phyloP scores from a whole-genome alignment of 352 stramenopile species.

The Phytophthora agathidicida region DNA sequence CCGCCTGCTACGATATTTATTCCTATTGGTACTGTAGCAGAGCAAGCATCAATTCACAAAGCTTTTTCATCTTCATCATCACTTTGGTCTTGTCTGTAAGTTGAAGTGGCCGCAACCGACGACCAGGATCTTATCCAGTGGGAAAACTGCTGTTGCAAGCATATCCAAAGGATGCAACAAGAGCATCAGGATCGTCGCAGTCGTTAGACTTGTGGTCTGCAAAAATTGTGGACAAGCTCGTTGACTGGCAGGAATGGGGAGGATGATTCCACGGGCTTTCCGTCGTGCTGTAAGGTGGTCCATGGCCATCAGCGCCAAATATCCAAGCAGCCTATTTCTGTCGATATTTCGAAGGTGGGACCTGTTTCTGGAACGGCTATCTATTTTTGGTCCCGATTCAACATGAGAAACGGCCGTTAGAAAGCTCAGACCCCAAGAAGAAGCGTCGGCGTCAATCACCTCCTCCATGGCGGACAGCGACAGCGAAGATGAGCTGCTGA shows the following conservation, averaged over 20 bases:
- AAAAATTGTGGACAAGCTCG: too few relatives aligned
- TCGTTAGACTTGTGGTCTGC: constrained; percentile 2
- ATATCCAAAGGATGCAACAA: too few relatives aligned
- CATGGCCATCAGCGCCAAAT: constrained; percentile 10
- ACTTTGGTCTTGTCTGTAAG: not conserved
- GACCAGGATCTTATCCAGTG: constrained; percentile 1
- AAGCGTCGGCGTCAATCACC: constrained; percentile 15
- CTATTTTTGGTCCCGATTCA: constrained; percentile 23
- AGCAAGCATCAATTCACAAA: constrained; percentile 18
- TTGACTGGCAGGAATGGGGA: too few relatives aligned
- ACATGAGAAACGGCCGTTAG: constrained; percentile 29
- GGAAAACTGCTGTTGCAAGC: not conserved
- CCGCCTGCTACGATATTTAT: constrained; percentile 29
- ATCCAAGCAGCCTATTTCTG: constrained; percentile 1
- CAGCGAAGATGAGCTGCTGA: constrained; percentile 91
- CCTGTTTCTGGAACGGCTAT: constrained; percentile 23
- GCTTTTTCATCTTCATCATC: constrained; percentile 1
- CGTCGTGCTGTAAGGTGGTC: too few relatives aligned
- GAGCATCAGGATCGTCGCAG: constrained; percentile 1
- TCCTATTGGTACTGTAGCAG: constrained; percentile 18
- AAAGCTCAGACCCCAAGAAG: constrained; percentile 25
- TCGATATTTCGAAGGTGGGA: not conserved
- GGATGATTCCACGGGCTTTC: constrained; percentile 12
- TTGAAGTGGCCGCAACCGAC: constrained; percentile 2
- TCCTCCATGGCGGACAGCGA: constrained; percentile 73